Percentiles rank a stretch among this genome's conserved stretches.
Evolutionary conservation across 139 green algal genomes (phyloP).

Genomic region (Volvox africanus): DNA sequence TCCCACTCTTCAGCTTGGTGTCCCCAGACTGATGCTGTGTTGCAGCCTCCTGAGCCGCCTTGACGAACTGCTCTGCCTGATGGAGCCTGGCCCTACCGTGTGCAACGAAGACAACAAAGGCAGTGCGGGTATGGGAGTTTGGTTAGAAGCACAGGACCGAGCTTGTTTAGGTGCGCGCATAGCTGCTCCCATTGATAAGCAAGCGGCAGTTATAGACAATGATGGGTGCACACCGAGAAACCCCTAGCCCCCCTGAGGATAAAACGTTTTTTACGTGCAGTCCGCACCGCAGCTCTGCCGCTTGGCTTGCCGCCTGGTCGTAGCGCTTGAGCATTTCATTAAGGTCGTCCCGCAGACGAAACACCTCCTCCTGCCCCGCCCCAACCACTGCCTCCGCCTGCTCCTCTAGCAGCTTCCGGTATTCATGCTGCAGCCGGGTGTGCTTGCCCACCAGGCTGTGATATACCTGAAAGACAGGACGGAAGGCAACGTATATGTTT

Average conservation of each 20-base stretch:
- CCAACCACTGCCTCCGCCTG: conserved; percentile 52
- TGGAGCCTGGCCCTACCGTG: conserved; percentile 53
- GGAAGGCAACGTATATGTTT: too few species aligned
- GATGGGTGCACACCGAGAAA: too few species aligned
- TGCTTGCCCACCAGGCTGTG: conserved; percentile 67
- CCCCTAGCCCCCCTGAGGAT: too few species aligned
- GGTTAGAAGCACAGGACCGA: too few species aligned
- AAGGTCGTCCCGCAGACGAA: conserved; percentile 60
- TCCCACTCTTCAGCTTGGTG: not conserved
- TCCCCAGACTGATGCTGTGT: not conserved
- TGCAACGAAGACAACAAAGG: not conserved
- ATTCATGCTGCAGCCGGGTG: conserved; percentile 57
- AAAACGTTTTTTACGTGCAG: too few species aligned
- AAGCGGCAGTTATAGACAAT: too few species aligned
- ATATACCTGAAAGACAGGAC: conserved; percentile 54
- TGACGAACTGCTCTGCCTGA: conserved; percentile 43
- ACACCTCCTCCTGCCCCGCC: conserved; percentile 58
- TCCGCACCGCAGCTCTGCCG: conserved; percentile 12
- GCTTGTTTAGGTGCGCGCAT: too few species aligned
- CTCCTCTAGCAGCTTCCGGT: conserved; percentile 65
- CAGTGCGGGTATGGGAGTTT: too few species aligned
- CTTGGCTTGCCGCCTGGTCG: conserved; percentile 32
- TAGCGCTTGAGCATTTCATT: conserved; percentile 40
- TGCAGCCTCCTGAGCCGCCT: conserved; percentile 7
- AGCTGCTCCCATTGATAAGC: too few species aligned